A percentile compares a stretch with the other conserved stretches of the same genome.
phyloP scores from a whole-genome alignment of 2,329 filamentous ascomycete genomes.

The Xylariaceae sp. region DNA sequence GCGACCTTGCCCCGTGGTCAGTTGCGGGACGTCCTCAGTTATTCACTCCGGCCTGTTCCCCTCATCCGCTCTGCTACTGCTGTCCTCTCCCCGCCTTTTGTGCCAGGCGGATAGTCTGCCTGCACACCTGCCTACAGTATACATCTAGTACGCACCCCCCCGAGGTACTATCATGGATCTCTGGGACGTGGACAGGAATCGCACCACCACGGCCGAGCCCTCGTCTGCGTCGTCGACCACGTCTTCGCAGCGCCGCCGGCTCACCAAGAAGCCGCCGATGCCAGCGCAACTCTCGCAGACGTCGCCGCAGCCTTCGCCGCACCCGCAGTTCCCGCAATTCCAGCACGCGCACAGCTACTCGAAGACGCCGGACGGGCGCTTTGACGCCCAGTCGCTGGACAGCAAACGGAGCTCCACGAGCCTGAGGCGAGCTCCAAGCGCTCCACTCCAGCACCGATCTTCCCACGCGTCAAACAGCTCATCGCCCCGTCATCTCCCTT shows the following conservation, averaged over 20 bases:
- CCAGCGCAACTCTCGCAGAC: slow-evolving; percentile 45
- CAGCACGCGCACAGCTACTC: slow-evolving; percentile 36
- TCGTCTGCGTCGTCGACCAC: not conserved
- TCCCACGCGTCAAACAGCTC: slow-evolving; percentile 39
- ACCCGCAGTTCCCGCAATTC: slow-evolving; percentile 3
- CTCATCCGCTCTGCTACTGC: not conserved
- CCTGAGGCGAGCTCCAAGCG: slow-evolving; percentile 54
- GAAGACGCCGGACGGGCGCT: slow-evolving; percentile 47
- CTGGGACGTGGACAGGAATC: not conserved
- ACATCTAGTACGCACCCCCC: no score
- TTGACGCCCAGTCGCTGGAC: slow-evolving; percentile 55
- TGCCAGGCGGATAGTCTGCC: slow-evolving; percentile 4
- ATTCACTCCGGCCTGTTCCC: not conserved
- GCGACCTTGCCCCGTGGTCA: no score
- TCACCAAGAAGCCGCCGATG: slow-evolving; percentile 57
- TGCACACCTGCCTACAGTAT: no score
- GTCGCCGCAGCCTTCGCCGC: not conserved
- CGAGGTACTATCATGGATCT: no score
- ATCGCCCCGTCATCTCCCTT: slow-evolving; percentile 44
- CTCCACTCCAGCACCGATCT: slow-evolving; percentile 35
- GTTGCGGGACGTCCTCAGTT: no score
- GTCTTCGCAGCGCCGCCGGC: slow-evolving; percentile 52
- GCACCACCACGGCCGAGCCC: not conserved
- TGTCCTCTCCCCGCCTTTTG: slow-evolving; percentile 9
- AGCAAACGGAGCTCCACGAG: slow-evolving; percentile 63